Evolutionary conservation across 371 early-diverging fungal species (phyloP).

Genomic region (Haplosporangium sp.): DNA sequence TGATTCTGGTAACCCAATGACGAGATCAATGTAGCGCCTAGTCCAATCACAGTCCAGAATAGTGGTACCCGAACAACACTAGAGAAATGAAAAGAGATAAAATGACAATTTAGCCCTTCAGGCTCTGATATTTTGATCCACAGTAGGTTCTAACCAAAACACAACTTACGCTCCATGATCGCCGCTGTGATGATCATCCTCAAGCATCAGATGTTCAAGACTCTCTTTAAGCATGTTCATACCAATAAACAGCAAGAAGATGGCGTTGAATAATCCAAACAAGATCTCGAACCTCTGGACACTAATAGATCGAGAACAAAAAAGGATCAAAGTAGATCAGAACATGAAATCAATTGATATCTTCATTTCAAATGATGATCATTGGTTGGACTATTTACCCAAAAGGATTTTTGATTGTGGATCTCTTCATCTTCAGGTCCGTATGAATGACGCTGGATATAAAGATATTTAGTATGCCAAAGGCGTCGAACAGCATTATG

Average conservation of each 20-base stretch:
- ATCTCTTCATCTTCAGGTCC: conserved; percentile 58
- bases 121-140: neutral
- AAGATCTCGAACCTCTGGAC: conserved; percentile 70
- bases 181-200: conserved; percentile 60
- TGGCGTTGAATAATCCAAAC: conserved; percentile 68
- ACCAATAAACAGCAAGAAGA: conserved; percentile 72
- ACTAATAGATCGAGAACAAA: neutral
- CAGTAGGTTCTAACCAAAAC: neutral
- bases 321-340: neutral
- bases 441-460: conserved; percentile 65
- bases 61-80: conserved; percentile 57
- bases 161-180: conserved; percentile 54
- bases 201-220: conserved; percentile 69
- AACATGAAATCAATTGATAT: neutral
- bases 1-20: conserved; percentile 68
- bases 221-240: conserved; percentile 79
- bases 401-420: conserved; percentile 70
- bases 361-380: neutral
- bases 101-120: neutral
- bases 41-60: conserved; percentile 59
- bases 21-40: conserved; percentile 64
- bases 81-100: neutral
- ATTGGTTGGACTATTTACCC: conserved; percentile 57
- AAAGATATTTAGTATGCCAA: conserved; percentile 70
- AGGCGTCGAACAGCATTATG: conserved; percentile 71